These are phyloP conservation scores for Saccharomycopsis vini DNA, from an alignment of 805 yeast species.

Conservation along the genomic window DNA sequence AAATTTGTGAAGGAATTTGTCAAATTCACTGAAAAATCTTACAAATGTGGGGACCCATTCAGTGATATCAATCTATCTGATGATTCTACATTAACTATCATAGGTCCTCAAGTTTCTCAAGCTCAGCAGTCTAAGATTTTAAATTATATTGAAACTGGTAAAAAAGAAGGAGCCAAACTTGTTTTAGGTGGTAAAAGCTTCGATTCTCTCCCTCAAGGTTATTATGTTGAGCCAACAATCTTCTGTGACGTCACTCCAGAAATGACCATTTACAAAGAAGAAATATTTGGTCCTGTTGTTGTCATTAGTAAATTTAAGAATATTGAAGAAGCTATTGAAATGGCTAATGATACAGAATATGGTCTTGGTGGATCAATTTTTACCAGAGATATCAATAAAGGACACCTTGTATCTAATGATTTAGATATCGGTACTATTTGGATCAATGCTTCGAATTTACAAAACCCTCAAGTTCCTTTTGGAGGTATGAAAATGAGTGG, in stretches of 20 bases:
- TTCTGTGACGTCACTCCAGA: conserved; percentile 35
- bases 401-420: conserved; percentile 33
- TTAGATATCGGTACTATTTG: conserved; percentile 44
- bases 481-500: conserved; percentile 66
- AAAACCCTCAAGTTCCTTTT: conserved; percentile 50
- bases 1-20: conserved; percentile 36
- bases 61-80: conserved; percentile 28
- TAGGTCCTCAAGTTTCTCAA: conserved; percentile 51
- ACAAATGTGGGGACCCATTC: conserved; percentile 38
- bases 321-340: conserved; percentile 34
- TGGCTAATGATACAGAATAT: conserved; percentile 36
- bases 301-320: conserved; percentile 35
- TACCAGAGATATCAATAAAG: conserved; percentile 31
- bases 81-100: conserved; percentile 31
- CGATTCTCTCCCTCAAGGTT: conserved; percentile 24
- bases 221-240: conserved; percentile 39
- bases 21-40: conserved; percentile 28
- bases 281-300: conserved; percentile 47
- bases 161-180: conserved; percentile 44
- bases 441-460: conserved; percentile 52
- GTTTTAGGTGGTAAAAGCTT: conserved; percentile 35
- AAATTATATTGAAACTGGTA: conserved; percentile 39
- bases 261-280: conserved; percentile 37
- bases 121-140: conserved; percentile 39
- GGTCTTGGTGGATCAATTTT: conserved; percentile 42